phyloP scores from a whole-genome alignment of 208 protist species.

The Wallacemonas sp. region DNA sequence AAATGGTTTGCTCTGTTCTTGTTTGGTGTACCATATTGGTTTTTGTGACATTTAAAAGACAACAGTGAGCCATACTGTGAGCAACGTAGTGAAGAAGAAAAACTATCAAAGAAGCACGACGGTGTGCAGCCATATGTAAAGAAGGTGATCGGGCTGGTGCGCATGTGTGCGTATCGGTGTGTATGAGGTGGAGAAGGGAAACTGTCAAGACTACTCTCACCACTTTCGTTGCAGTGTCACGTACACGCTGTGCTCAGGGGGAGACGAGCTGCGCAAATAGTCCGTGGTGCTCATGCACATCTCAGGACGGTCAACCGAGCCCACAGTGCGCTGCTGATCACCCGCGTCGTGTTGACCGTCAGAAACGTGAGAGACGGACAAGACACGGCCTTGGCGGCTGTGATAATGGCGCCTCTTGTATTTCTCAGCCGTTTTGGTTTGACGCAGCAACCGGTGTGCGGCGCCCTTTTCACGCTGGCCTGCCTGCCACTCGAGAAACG shows the following conservation, averaged over 20 bases:
- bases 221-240: slow-evolving; percentile 7
- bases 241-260: slow-evolving; percentile 9
- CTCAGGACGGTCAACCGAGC: neutral
- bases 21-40: too few species aligned
- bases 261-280: neutral
- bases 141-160: too few species aligned
- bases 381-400: slow-evolving; percentile 45
- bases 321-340: neutral
- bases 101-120: too few species aligned
- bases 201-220: neutral
- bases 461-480: slow-evolving; percentile 86
- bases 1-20: too few species aligned
- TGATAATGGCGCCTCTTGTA: slow-evolving; percentile 82
- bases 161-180: too few species aligned
- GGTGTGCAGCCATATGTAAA: too few species aligned
- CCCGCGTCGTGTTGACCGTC: neutral
- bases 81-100: too few species aligned
- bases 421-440: slow-evolving; percentile 69
- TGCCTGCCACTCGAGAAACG: slow-evolving; percentile 83
- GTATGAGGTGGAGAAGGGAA: too few species aligned
- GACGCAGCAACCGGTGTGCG: slow-evolving; percentile 67
- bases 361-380: slow-evolving; percentile 36
- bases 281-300: slow-evolving; percentile 7
- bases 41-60: too few species aligned
- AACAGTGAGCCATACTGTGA: too few species aligned